phyloP scores from a whole-genome alignment of 225 moss, liverwort and hornwort species.

The Rhytidiadelphus loreus region DNA sequence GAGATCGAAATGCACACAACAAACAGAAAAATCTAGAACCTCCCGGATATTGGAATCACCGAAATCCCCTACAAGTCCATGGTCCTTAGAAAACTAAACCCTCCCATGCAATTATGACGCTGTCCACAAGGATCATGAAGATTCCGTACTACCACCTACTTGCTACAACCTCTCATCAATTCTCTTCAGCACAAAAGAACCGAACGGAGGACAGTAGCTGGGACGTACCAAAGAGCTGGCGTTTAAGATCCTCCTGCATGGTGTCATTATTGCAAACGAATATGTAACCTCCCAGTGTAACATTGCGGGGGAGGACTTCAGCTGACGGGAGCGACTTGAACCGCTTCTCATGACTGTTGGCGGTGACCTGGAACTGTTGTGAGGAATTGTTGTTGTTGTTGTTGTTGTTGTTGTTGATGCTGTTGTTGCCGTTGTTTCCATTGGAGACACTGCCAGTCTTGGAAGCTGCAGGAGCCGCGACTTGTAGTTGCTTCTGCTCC shows the following conservation, averaged over 20 bases:
- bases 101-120: background rate
- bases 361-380: conserved; percentile 61
- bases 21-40: background rate
- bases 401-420: background rate
- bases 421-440: conserved; percentile 37
- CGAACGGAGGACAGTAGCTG: background rate
- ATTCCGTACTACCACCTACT: conserved; percentile 12
- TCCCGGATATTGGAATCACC: background rate
- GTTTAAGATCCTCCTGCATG: conserved; percentile 99
- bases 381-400: background rate
- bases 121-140: conserved; percentile 2
- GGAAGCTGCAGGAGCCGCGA: conserved; percentile 7
- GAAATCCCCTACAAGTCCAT: background rate
- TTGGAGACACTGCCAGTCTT: conserved; percentile 59
- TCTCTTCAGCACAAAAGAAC: background rate
- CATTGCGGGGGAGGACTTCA: conserved; percentile 90
- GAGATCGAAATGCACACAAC: background rate
- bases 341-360: conserved; percentile 83
- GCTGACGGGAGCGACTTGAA: conserved; percentile 91
- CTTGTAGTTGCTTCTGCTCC: conserved; percentile 38
- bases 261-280: conserved; percentile 99
- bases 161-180: background rate
- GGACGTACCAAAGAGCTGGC: conserved; percentile 89
- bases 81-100: background rate
- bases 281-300: conserved; percentile 89